Conservation (phyloP, 768 basidiomycete genomes). For the Mycena amicta region DNA sequence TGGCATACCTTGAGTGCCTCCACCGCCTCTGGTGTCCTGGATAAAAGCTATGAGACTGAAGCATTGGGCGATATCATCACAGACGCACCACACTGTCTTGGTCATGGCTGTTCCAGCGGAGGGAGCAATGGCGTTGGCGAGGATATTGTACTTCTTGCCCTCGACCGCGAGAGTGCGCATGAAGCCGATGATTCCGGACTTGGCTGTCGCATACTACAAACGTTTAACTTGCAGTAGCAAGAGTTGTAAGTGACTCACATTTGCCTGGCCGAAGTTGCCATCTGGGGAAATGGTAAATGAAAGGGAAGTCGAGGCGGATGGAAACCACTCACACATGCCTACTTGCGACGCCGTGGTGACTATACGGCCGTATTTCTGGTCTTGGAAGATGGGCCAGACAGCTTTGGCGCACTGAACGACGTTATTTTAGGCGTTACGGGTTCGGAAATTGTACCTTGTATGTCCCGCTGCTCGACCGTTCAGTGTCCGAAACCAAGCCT, state of each 20-base stretch:
- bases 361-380: constrained; percentile 95
- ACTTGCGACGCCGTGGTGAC: constrained; percentile 90
- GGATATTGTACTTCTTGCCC: constrained; percentile 87
- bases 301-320: neutral
- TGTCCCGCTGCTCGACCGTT: constrained; percentile 57
- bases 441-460: no score
- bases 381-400: constrained; percentile 94
- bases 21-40: constrained; percentile 80
- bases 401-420: constrained; percentile 92
- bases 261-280: constrained; percentile 94
- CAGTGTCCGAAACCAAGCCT: neutral
- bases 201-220: constrained; percentile 92
- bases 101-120: constrained; percentile 93
- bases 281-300: constrained; percentile 45
- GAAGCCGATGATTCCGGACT: constrained; percentile 87
- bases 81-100: constrained; percentile 68
- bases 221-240: no score
- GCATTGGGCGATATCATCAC: neutral
- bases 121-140: constrained; percentile 87
- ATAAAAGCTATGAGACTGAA: neutral
- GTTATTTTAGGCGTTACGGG: no score
- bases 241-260: constrained; percentile 51
- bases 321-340: constrained; percentile 64
- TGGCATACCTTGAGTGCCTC: constrained; percentile 78
- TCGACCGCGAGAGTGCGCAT: constrained; percentile 89